Conservation (phyloP, 768 basidiomycete genomes). For the Macrolepiota fuliginosa region DNA sequence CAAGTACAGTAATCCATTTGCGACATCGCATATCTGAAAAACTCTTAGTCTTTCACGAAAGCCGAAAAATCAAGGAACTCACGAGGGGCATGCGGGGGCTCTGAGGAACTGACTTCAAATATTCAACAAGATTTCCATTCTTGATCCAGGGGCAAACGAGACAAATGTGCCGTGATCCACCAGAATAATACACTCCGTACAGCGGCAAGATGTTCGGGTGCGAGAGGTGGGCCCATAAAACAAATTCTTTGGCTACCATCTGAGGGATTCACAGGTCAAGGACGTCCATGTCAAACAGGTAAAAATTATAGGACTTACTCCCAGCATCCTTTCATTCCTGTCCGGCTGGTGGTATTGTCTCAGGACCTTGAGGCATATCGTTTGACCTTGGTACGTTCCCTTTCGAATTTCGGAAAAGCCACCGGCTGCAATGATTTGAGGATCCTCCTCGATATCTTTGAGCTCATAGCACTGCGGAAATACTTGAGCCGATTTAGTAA, state of each 20-base stretch:
- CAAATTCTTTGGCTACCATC: neutral
- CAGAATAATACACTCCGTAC: neutral
- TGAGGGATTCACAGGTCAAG: neutral
- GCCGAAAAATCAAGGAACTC: too few relatives aligned
- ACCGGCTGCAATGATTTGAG: neutral
- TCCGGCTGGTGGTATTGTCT: neutral
- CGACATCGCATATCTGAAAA: neutral
- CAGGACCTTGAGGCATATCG: neutral
- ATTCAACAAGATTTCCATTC: neutral
- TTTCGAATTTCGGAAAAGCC: neutral
- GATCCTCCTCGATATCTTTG: neutral
- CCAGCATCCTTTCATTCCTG: neutral
- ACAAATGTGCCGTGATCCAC: neutral
- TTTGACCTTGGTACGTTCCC: neutral
- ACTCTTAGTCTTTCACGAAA: neutral
- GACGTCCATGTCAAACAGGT: too few relatives aligned
- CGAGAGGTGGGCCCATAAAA: neutral
- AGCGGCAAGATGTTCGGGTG: neutral
- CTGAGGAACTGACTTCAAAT: neutral
- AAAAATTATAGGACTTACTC: neutral
- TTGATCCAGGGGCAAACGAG: neutral
- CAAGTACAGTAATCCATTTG: neutral
- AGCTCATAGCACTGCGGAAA: neutral
- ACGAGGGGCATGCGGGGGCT: neutral
- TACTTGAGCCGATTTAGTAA: neutral